Base-by-base conservation (phyloP, 1,284 basidiomycete species). In the Singerocomus inundabilis region DNA sequence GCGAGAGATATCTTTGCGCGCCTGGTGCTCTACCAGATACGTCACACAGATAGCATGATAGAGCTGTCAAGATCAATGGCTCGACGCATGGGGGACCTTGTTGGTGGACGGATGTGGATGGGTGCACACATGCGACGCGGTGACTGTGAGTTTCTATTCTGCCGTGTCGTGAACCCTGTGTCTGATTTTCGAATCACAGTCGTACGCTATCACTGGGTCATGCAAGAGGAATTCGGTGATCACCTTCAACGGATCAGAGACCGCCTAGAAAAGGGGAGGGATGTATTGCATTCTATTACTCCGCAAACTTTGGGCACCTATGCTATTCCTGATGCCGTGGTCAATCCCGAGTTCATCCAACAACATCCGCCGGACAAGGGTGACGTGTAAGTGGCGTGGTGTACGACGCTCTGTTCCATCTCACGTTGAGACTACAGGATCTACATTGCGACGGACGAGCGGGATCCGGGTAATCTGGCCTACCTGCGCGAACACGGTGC, bases 361-460 rank as follows among this genome's bases (percentile, higher is more conserved):
- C 44, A 52, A 13, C 39, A 35, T 13, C 62, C 56, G 9, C 68
- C 68, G 1, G 38, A 56, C 18, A 54, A 50, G 47, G 51, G 44
- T 38, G 65, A 67, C 48, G 15, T 38, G 68, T 67, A 43, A 47
- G 68, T 52, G 7, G n/a, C 12, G 6, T 29, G 15, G 40, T 44
- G 10, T 41, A 12, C 32, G 4, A 30, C 4, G n/a, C 24, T 13
- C 0, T n/a, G 16, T 30, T 38, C 29, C 12, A 18, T 44, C 53
- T 66, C 34, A 56, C 36, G 21, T 9, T 12, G 24, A 11, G 2
- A 40, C 11, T 21, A 38, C 66, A 69, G 76, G n/a, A 72, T 78
- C 56, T 79, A 73, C 61, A 62, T 78, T 13, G 77, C 77, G 3
- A 78, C 76, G 5, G 77, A 78, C 44, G 77, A 79, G 44, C 70